These are phyloP conservation scores for Saturnispora gosingensis DNA, from an alignment of 805 yeast species.

Conservation along the genomic window DNA sequence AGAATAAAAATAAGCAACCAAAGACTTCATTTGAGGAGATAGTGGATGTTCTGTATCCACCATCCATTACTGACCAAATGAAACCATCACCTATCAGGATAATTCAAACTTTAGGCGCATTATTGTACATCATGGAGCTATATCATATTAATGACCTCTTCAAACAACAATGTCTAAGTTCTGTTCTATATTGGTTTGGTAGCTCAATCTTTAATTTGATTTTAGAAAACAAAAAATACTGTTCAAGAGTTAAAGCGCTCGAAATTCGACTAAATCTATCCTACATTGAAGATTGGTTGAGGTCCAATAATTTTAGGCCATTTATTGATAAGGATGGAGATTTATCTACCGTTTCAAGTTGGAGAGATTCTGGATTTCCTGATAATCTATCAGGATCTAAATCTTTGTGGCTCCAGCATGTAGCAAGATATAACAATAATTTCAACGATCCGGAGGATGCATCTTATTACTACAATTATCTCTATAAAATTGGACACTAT, in stretches of 20 bases:
- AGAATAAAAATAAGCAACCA: constrained; percentile 29
- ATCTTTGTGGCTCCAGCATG: constrained; percentile 19
- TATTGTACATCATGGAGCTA: constrained; percentile 73
- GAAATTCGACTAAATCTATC: constrained; percentile 85
- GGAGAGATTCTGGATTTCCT: constrained; percentile 23
- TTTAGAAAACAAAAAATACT: constrained; percentile 55
- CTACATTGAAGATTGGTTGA: constrained; percentile 86
- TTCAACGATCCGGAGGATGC: constrained; percentile 38
- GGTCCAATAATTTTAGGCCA: constrained; percentile 52
- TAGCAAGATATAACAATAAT: constrained; percentile 24
- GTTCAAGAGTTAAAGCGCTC: constrained; percentile 76
- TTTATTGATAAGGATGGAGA: constrained; percentile 22
- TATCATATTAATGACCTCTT: constrained; percentile 73
- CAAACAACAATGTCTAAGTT: constrained; percentile 69
- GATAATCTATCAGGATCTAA: constrained; percentile 23
- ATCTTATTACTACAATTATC: constrained; percentile 52
- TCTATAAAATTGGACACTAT: constrained; percentile 53
- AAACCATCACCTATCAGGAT: constrained; percentile 83
- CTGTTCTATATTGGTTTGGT: constrained; percentile 71
- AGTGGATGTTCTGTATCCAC: constrained; percentile 71
- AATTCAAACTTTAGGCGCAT: constrained; percentile 80
- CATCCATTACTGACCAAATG: constrained; percentile 67
- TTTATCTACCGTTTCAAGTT: constrained; percentile 15
- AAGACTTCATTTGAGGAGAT: constrained; percentile 59
- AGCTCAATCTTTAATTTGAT: constrained; percentile 65